phyloP scores from a whole-genome alignment of 495 filamentous ascomycete genomes.

The Glarea lozoyensis region DNA sequence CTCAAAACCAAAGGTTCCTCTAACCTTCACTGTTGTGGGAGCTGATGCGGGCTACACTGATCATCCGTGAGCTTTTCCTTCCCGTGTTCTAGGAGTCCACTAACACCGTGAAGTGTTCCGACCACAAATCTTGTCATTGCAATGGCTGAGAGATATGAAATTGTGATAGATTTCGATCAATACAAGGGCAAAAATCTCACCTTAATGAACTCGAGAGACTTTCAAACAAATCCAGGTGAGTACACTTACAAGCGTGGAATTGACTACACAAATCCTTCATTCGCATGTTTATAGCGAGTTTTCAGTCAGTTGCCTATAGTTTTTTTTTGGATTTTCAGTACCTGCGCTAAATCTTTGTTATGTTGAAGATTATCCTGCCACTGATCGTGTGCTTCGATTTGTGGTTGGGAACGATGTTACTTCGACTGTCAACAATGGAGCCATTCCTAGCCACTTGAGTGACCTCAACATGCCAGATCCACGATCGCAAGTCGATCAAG shows the following conservation, averaged over 20 bases:
- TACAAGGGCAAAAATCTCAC: constrained; percentile 40
- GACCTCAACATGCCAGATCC: not conserved
- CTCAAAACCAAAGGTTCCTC: constrained; percentile 9
- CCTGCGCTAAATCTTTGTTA: no score
- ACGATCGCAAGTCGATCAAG: not conserved
- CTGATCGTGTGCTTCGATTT: constrained; percentile 45
- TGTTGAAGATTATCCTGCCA: constrained; percentile 37
- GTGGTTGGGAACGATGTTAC: constrained; percentile 12
- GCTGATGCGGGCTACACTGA: constrained; percentile 40
- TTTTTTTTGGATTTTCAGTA: no score
- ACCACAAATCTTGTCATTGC: constrained; percentile 30
- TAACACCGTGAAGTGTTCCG: no score
- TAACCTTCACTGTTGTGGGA: constrained; percentile 41
- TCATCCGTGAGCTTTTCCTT: no score
- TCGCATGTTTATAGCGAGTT: no score
- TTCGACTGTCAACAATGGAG: not conserved
- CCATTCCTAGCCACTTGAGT: not conserved
- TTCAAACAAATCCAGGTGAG: constrained; percentile 14
- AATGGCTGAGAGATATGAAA: constrained; percentile 49
- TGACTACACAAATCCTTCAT: no score
- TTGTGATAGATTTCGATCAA: constrained; percentile 41
- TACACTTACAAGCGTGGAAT: no score
- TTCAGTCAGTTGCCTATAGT: no score
- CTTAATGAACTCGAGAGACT: constrained; percentile 28
- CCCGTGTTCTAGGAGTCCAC: no score